Base-by-base conservation (phyloP, 352 stramenopile species). In the Aphanomyces astaci region DNA sequence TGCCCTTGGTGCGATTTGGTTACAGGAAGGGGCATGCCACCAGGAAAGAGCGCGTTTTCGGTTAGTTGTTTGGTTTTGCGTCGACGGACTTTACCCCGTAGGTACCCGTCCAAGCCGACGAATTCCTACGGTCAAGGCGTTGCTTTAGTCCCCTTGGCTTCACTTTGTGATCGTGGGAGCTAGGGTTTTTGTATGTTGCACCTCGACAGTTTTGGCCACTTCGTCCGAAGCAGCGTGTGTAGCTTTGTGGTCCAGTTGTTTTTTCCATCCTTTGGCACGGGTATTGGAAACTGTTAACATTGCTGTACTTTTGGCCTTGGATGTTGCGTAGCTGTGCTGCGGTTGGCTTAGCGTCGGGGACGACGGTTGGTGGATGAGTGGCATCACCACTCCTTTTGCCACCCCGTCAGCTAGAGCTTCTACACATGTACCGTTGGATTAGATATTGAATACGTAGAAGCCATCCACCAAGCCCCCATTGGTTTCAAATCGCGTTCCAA, bases 51-150 rank as follows among this genome's bases (percentile, higher is more conserved):
- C 9, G 36, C 25, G 33, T 65, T 65, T 53, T 53, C 36, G 10
- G 5, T 10, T 4, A 65, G 33, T 2, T 24, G 11, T 33, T 53
- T 65, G 7, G 46, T 19, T 36, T 65, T 65, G 22, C 56, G 56
- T 36, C 56, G 56, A 4, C 40, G 36, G 36, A 19, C 39, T 31
- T 65, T 51, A 19, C 56, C 56, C 13, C 56, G 56, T 4, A 65
- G 36, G 28, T 65, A 65, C 7, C 40, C 24, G 22, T 65, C 56
- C 15, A 65, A 36, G 9, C 56, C 56, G 33, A 65, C 56, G 36
- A 53, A 65, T 9, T 65, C 51, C 51, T 59, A 89, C 68, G 13
- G 67, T 48, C n/a, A n/a, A n/a, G n/a, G n/a, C n/a, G n/a, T n/a
- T n/a, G n/a, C n/a, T n/a, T n/a, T n/a, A n/a, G n/a, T n/a, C n/a